phyloP scores from a whole-genome alignment of 495 filamentous ascomycete genomes.

The Talaromyces thailandensis region DNA sequence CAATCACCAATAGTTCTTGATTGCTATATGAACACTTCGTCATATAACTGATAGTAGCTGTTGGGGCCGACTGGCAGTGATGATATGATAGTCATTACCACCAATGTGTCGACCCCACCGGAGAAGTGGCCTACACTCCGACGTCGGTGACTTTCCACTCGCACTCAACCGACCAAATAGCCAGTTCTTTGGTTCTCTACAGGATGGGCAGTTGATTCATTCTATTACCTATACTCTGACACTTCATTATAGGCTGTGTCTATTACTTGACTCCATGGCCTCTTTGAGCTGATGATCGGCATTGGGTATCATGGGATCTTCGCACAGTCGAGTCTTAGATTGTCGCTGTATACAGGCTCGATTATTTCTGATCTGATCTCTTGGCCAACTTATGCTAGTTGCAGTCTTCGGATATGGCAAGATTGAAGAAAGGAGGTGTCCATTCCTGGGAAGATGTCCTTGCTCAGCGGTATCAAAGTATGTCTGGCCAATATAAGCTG shows the following conservation, averaged over 20 bases:
- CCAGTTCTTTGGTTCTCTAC: not conserved
- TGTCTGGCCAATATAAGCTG: conserved; percentile 8
- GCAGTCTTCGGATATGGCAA: conserved; percentile 20
- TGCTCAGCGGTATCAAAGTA: conserved; percentile 37
- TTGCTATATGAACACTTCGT: not conserved
- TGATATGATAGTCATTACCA: too few relatives aligned
- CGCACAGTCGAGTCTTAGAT: not conserved
- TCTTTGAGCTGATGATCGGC: not conserved
- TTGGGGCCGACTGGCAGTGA: not conserved
- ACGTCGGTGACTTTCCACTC: not conserved
- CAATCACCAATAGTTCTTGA: not conserved
- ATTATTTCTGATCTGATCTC: not conserved
- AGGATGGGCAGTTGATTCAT: not conserved
- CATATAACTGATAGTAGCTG: not conserved
- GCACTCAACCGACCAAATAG: not conserved
- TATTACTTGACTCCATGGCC: not conserved
- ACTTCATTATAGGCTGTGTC: not conserved
- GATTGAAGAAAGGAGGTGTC: conserved; percentile 28
- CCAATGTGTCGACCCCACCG: not conserved
- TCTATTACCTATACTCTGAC: not conserved
- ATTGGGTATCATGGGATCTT: not conserved
- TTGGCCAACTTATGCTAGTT: too few relatives aligned
- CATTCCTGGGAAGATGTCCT: conserved; percentile 42
- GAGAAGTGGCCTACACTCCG: not conserved
- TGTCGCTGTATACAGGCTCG: not conserved